Evolutionary conservation across 1,284 basidiomycete species (phyloP), one percentile per base, ranked within the genome.

Genomic region (Trichosporon coremiiforme): DNA sequence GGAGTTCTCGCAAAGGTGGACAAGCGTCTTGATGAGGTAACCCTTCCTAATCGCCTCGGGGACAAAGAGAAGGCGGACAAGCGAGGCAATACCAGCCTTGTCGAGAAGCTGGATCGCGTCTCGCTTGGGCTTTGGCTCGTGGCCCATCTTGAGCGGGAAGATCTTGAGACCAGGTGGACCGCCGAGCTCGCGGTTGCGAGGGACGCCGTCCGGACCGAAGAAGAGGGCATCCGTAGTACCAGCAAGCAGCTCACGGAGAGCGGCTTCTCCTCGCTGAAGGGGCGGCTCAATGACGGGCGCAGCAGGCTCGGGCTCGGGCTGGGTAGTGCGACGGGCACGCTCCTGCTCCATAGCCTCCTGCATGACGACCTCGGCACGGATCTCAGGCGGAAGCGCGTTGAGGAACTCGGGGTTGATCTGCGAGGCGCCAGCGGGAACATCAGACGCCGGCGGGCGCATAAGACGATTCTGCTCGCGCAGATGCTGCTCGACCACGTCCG

Each of bases 401-500:
- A 99, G 87, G 85, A 99, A 99, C 83, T 99, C 97, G 2, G 90
- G 83, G 78, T 92, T 96, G 82, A 99, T 96, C 76, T 91, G 90
- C 0, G 94, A 93, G 72, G 93, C 91, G 2, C 90, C 86, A 7
- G 75, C 71, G 12, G 81, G 77, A 68, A 90, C 85, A 77, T 91
- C 90, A 0, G 94, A 93, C 17, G 66, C 69, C 5, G 71, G 41
- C 4, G 92, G 90, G 62, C 90, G 89, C 72, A 92, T 91, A 47
- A 74, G 68, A 20, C 75, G 74, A 64, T 75, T 74, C 64, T 80
- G 71, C 78, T 98, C 96, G 13, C 95, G 91, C 76, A 98, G 90
- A 79, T 99, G 95, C 81, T 99, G 97, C 79, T 96, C 96, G 66
- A 99, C 87, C 33, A 99, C 95, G 81, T 99, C 97, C 80, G 98